Base-by-base conservation (phyloP, 2,329 filamentous ascomycete genomes). In the Phialophora chinensis region DNA sequence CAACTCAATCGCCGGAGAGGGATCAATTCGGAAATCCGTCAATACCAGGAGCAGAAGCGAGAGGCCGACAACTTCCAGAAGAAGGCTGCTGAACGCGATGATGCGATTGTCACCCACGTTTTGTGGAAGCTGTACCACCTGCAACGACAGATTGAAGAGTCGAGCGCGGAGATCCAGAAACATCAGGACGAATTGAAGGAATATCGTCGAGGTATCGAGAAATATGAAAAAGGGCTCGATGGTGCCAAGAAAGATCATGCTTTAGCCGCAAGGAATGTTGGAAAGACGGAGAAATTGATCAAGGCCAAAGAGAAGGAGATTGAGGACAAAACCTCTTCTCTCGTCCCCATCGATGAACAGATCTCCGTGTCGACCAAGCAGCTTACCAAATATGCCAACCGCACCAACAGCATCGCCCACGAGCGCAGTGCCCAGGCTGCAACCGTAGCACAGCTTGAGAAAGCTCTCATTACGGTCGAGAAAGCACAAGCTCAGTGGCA, bases 41-140 rank as follows among this genome's bases (percentile, higher is more conserved):
- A 97, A 74, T 99, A 97, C 75, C 91, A 96, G 75, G 93, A 98
- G 77, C 94, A 98, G 79, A 98, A 98, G 81, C 89, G 89, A 72
- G 95, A 98, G 76, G 94, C 94, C 4, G 95, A 99, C 72, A 94
- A 90, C 73, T 99, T 94, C 76, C 91, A 96, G 75, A 89, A 87
- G 70, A 98, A 97, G 79, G 91, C 91, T 1, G 91, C 95, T 62
- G 92, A 98, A 77, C 89, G 92, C 58, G 94, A 99, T 76, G 87
- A 92, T 62, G 95, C 94, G 7, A 91, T 97, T 64, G 91, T 98
- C 63, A 93, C 91, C 0, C 94, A 98, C 72, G 93, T 96, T 38
- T 82, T 99, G 14, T 99, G 94, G 94, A 98, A 97, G 79, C 84
- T 99, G 1, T 98, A 92, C 77, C 93, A 97, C 75, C 96, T 96